phyloP scores from a whole-genome alignment of 2,329 filamentous ascomycete genomes.

The Fusarium devonianum region DNA sequence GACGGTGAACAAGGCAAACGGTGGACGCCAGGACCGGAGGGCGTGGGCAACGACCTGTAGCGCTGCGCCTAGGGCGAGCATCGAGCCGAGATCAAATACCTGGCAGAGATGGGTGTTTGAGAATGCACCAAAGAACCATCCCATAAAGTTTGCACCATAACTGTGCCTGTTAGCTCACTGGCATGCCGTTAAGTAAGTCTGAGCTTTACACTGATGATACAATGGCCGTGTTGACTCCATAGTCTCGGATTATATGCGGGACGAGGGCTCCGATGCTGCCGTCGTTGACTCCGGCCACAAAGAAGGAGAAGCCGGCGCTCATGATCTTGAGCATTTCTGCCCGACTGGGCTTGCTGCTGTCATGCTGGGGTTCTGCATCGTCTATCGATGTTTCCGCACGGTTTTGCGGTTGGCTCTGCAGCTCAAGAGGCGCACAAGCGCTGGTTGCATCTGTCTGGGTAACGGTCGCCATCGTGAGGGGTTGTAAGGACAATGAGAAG shows the following conservation, averaged over 20 bases:
- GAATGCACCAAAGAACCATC: conserved; percentile 66
- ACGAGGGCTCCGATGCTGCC: conserved; percentile 69
- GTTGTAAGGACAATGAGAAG: accelerated
- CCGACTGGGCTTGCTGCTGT: not conserved
- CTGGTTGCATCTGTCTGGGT: conserved; percentile 10
- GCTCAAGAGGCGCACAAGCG: conserved; percentile 3
- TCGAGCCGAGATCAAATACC: conserved; percentile 61
- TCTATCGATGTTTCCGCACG: not conserved
- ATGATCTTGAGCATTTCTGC: conserved; percentile 54
- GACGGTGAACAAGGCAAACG: conserved; percentile 62
- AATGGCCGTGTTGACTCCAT: conserved; percentile 60
- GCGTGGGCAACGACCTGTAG: conserved; percentile 63
- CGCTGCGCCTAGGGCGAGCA: conserved; percentile 62
- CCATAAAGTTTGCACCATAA: conserved; percentile 64
- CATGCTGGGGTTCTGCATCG: not conserved
- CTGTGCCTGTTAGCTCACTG: conserved; percentile 37
- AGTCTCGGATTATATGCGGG: conserved; percentile 66
- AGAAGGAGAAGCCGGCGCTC: conserved; percentile 67
- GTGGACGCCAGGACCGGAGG: conserved; percentile 63
- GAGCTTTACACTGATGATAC: conserved; percentile 57
- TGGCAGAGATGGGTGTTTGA: conserved; percentile 62
- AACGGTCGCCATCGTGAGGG: conserved; percentile 16
- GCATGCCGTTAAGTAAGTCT: not conserved
- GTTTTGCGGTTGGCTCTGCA: not conserved
- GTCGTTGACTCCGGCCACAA: conserved; percentile 71